phyloP scores from a whole-genome alignment of 441 rosid genomes.

The Hura crepitans region DNA sequence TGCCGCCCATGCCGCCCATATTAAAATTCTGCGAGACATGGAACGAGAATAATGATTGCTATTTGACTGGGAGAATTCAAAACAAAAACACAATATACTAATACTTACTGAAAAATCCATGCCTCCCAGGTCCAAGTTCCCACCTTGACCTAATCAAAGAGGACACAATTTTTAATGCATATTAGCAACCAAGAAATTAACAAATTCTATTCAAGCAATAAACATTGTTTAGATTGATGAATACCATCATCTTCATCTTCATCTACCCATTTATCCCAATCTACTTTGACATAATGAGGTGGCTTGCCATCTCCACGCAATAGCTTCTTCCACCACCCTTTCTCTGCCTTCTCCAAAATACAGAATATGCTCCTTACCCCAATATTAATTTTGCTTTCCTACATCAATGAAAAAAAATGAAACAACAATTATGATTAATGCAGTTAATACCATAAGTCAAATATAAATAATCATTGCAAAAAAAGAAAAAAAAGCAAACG shows the following conservation, averaged over 20 bases:
- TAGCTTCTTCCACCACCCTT: constrained; percentile 65
- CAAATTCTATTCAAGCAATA: neutral
- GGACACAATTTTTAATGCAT: neutral
- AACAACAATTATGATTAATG: neutral
- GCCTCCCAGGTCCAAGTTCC: constrained; percentile 66
- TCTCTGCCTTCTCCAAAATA: constrained; percentile 54
- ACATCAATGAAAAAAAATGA: neutral
- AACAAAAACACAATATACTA: neutral
- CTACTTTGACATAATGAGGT: constrained; percentile 55
- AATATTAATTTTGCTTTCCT: constrained; percentile 58
- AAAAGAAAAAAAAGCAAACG: too few species aligned
- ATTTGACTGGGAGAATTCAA: neutral
- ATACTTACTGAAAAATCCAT: constrained; percentile 73
- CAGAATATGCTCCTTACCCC: constrained; percentile 47
- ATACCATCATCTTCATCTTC: constrained; percentile 56
- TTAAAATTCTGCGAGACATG: constrained; percentile 36
- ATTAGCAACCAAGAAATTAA: neutral
- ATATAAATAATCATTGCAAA: too few species aligned
- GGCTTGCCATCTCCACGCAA: constrained; percentile 48
- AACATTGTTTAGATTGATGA: neutral
- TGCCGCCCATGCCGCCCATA: constrained; percentile 28
- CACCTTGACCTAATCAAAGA: constrained; percentile 41
- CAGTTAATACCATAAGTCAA: neutral
- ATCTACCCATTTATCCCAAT: constrained; percentile 76
- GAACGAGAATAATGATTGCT: neutral